Base-by-base conservation (phyloP, 108 stramenopile species). In the Seminavis robusta region DNA sequence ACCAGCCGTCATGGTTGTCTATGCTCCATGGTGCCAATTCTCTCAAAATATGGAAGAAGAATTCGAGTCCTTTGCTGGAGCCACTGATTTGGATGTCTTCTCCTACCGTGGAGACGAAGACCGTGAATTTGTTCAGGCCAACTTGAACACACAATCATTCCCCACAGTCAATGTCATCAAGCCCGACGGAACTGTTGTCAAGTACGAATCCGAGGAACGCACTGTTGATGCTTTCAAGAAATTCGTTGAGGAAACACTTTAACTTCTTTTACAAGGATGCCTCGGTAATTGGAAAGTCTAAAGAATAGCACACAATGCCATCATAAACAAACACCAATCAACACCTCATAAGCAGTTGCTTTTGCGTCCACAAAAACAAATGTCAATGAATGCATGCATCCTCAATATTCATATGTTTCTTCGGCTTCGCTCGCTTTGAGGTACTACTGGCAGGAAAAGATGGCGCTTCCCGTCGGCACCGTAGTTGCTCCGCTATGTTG, bases 11-110 rank as follows among this genome's bases (percentile, higher is more conserved):
- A 68, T 94, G 42, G 87, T 74, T 8, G 93, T 94, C 42, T 94
- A 94, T 51, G 93, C 93, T 27, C 93, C 93, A 16, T 94, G 93
- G 93, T 94, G 93, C 81, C 89, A 86, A 68, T 94, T 83, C 74
- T 88, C 83, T 33, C 83, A 85, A 65, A 73, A 58, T 26, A 94
- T 94, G 93, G 93, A 94, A 50, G 85, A 82, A 13, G 83, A 86
- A 52, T 88, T 69, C 63, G 80, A 65, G 51, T 74, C 77, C 38
- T 86, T 87, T 57, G 93, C 93, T 27, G 71, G 45, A 37, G 52
- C 64, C 46, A 50, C 65, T 20, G 74, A 77, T 15, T 49, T 91
- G 39, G 80, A 83, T 47, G 81, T 91, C 36, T 94, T 86, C 76
- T 88, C 79, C 44, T 88, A 87, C 79, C 80, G 93, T 46, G 93